These are phyloP conservation scores for Cutaneotrichosporon cutaneum DNA, from an alignment of 1,284 basidiomycete species.

Conservation along the genomic window DNA sequence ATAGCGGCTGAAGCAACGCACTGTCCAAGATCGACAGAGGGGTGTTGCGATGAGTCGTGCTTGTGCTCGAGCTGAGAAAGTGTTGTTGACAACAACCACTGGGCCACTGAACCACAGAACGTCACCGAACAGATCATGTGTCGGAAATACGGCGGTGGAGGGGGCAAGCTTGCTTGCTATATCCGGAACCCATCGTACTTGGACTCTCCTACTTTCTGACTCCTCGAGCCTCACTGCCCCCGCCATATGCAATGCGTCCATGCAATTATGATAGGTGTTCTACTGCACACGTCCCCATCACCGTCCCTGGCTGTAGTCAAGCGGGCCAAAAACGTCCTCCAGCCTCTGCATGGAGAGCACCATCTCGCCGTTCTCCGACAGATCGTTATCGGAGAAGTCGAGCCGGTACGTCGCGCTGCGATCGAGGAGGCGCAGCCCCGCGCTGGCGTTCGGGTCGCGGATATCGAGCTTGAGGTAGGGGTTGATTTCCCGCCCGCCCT, in stretches of 20 bases:
- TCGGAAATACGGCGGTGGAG: conserved; percentile 1
- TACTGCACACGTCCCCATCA: background rate
- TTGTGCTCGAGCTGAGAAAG: background rate
- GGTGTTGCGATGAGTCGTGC: background rate
- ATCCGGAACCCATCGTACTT: no score
- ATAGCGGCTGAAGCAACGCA: background rate
- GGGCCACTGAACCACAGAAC: background rate
- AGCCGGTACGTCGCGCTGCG: conserved; percentile 18
- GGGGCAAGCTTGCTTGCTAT: background rate
- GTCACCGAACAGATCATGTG: background rate
- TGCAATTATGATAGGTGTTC: conserved; percentile 1
- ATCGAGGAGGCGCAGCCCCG: conserved; percentile 3
- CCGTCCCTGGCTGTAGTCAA: conserved; percentile 3
- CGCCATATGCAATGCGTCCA: conserved; percentile 1
- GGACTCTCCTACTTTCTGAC: no score
- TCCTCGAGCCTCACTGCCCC: background rate
- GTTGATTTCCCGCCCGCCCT: background rate
- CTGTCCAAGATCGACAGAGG: background rate
- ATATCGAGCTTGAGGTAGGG: conserved; percentile 8
- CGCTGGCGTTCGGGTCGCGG: background rate
- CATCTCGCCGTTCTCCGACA: conserved; percentile 14
- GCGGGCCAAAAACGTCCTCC: conserved; percentile 24
- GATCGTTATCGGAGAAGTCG: conserved; percentile 16
- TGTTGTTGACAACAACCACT: conserved; percentile 6
- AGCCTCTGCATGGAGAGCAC: conserved; percentile 16